These are phyloP conservation scores for Trypanosomatidae sp. DNA, from an alignment of 208 protist species.

Conservation along the genomic window DNA sequence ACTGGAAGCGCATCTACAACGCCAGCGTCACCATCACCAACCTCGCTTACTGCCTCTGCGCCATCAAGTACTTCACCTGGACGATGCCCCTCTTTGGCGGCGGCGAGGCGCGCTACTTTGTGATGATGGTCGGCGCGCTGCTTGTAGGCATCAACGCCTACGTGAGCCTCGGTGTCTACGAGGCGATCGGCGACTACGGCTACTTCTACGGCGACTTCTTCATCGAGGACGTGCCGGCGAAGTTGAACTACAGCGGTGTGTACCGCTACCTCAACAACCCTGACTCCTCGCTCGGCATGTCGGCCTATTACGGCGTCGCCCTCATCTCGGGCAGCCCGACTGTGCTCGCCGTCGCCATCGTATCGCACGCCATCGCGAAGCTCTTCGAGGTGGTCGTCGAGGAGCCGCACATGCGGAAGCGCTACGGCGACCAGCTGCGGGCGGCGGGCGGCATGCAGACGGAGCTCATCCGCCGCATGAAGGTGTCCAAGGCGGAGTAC, in stretches of 20 bases:
- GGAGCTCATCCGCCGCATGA: conserved; percentile 49
- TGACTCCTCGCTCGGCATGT: conserved; percentile 86
- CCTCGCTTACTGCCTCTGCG: conserved; percentile 47
- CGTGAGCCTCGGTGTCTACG: conserved; percentile 73
- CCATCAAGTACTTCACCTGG: conserved; percentile 51
- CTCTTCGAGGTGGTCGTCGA: conserved; percentile 87
- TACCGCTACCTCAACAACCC: conserved; percentile 97
- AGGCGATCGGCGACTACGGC: conserved; percentile 91
- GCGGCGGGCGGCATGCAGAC: conserved; percentile 46
- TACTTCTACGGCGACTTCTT: conserved; percentile 95
- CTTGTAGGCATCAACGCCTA: conserved; percentile 89
- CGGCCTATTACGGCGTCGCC: conserved; percentile 88
- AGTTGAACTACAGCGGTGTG: conserved; percentile 91
- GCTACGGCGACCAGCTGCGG: conserved; percentile 52
- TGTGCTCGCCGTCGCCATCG: conserved; percentile 75
- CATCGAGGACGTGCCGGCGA: conserved; percentile 60
- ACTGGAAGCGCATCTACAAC: conserved; percentile 93
- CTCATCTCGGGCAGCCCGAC: conserved; percentile 79
- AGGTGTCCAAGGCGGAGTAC: conserved; percentile 42
- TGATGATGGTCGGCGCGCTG: conserved; percentile 47
- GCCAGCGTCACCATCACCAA: conserved; percentile 66
- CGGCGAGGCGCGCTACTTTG: conserved; percentile 42
- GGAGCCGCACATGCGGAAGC: conserved; percentile 62
- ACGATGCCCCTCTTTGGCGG: conserved; percentile 36
- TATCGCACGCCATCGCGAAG: conserved; percentile 75